Conservation (phyloP, 83 land plant genomes). For the Picea abies region DNA sequence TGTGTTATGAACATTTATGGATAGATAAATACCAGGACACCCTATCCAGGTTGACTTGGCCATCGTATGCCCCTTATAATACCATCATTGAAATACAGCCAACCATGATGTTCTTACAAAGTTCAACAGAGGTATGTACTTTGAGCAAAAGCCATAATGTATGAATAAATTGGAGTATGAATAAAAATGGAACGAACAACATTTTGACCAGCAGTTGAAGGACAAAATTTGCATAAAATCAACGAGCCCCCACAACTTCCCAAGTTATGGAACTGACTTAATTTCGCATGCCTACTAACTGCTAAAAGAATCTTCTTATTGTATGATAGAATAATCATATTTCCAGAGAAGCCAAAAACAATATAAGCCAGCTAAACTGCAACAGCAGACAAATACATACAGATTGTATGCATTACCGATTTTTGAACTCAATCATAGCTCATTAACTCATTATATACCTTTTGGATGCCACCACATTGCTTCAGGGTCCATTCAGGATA, state of each 20-base stretch:
- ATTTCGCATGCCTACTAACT: not conserved
- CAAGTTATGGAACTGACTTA: not conserved
- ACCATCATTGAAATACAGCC: constrained; percentile 1
- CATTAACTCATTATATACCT: constrained; percentile 15
- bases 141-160: constrained; percentile 3
- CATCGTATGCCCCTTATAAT: not conserved
- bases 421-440: constrained; percentile 10
- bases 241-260: not conserved
- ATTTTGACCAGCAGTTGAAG: constrained; percentile 10
- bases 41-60: constrained; percentile 7
- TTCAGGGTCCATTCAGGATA: not conserved
- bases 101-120: constrained; percentile 1
- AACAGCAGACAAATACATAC: constrained; percentile 3
- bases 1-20: not conserved
- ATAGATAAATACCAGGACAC: not conserved
- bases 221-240: not conserved
- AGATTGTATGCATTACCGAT: not conserved
- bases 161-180: not conserved
- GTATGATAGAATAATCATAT: constrained; percentile 8
- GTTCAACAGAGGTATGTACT: not conserved
- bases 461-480: not conserved
- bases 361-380: constrained; percentile 8
- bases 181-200: not conserved
- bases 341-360: constrained; percentile 6
- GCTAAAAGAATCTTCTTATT: constrained; percentile 18